phyloP scores from a whole-genome alignment of 2,329 filamentous ascomycete genomes.

The Fusarium stilboides region DNA sequence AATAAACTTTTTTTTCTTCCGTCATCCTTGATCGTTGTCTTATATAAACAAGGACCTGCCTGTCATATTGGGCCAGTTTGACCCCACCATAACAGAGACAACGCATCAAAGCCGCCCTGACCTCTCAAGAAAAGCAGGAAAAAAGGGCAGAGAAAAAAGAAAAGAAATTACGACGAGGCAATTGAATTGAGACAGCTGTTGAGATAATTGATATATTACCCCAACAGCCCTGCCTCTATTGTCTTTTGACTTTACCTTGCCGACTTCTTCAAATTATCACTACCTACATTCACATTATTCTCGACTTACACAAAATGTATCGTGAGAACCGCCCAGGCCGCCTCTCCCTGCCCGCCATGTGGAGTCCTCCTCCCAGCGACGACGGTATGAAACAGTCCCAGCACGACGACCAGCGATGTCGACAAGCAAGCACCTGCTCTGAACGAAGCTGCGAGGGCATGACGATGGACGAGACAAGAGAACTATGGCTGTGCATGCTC shows the following conservation, averaged over 20 bases:
- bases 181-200: slow-evolving; percentile 1
- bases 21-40: slow-evolving; percentile 21
- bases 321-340: slow-evolving; percentile 42
- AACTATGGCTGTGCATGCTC: slow-evolving; percentile 66
- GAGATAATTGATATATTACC: slow-evolving; percentile 29
- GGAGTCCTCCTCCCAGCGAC: slow-evolving; percentile 39
- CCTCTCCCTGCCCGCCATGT: slow-evolving; percentile 43
- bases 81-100: slow-evolving; percentile 46
- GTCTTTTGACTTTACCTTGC: neutral
- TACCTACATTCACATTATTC: neutral
- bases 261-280: neutral
- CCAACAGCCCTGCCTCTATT: slow-evolving; percentile 1
- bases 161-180: slow-evolving; percentile 1
- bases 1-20: neutral
- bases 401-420: slow-evolving; percentile 29
- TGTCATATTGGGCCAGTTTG: slow-evolving; percentile 31
- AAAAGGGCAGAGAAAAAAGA: slow-evolving; percentile 13
- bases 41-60: slow-evolving; percentile 36
- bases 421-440: slow-evolving; percentile 51
- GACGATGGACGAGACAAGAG: slow-evolving; percentile 57
- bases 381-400: slow-evolving; percentile 34
- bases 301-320: slow-evolving; percentile 38
- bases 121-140: slow-evolving; percentile 19
- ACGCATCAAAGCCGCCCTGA: slow-evolving; percentile 43
- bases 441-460: slow-evolving; percentile 53